Evolutionary conservation across 2,329 filamentous ascomycete genomes (phyloP), one percentile per base, ranked within the genome.

Genomic region (Aspergillus unguis): DNA sequence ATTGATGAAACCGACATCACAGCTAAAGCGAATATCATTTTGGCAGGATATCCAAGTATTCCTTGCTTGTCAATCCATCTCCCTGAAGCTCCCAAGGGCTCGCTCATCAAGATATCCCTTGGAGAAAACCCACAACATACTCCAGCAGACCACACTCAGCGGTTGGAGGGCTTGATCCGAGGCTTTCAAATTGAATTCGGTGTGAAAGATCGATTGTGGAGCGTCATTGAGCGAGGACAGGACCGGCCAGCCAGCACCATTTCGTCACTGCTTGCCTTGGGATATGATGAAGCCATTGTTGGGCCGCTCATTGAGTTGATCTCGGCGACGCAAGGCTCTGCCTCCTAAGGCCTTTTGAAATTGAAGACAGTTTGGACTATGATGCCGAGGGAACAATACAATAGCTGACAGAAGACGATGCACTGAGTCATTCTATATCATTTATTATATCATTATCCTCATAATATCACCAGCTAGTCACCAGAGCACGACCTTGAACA

Each of bases 41-140:
- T 17, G 17, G 17, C 17, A 17, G 1, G 17, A 17, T 17, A 17
- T 17, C 17, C 17, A 17, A 17, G 1, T 17, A 42, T 7, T 0
- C 36, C 41, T 1, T 32, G 41, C 1, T 58, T 58, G 2, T 48
- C 46, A 28, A 65, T 29, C 66, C 69, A 51, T 66, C 70, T 45
- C 65, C 67, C 52, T 1, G 6, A n/a, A 5, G 17, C 17, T 17
- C 17, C 17, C 17, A 1, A 17, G 17, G 17, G 17, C 17, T 17
- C 63, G 9, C 65, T 74, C 56, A 64, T 62, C 6, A 58, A n/a
- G n/a, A n/a, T n/a, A n/a, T n/a, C n/a, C n/a, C n/a, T 75, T n/a
- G 72, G 69, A 2, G 47, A 62, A 7, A 65, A 70, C 41, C 64
- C 65, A 11, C 62, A 67, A 23, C 41, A 66, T n/a, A 55, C 51